A percentile compares a stretch with the other conserved stretches of the same genome.
These are phyloP conservation scores for Solanum tarapatanum DNA, from an alignment of 257 asterid genomes.

Conservation along the genomic window DNA sequence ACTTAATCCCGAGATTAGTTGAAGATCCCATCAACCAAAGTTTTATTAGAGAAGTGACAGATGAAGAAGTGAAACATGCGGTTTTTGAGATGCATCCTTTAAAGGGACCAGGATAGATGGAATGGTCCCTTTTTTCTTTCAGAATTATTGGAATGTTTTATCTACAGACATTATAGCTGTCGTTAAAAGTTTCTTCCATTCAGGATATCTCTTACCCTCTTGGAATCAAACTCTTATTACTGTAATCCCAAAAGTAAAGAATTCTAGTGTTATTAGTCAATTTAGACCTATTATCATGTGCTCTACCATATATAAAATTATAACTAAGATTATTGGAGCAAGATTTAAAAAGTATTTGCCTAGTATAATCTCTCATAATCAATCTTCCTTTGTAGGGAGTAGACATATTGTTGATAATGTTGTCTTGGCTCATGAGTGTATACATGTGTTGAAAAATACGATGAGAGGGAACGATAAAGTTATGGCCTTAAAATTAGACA, in stretches of 20 bases:
- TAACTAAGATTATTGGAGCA: neutral
- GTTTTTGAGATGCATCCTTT: neutral
- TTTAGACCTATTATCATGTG: neutral
- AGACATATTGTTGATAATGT: neutral
- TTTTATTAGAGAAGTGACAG: neutral
- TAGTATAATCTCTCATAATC: neutral
- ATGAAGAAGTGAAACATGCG: neutral
- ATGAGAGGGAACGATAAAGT: neutral
- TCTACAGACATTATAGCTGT: neutral
- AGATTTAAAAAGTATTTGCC: neutral
- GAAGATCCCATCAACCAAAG: neutral
- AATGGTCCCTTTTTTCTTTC: neutral
- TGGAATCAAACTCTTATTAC: neutral
- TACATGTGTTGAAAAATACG: neutral
- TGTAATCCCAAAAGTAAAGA: neutral
- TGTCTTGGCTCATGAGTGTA: neutral
- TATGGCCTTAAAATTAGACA: too few species aligned
- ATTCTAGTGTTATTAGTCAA: neutral
- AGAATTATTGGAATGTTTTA: neutral
- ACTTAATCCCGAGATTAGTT: neutral
- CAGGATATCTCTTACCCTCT: neutral
- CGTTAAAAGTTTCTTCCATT: neutral
- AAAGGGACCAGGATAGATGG: neutral
- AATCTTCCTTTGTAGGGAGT: neutral
- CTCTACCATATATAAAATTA: neutral